Percentiles rank a stretch among this genome's conserved stretches.
Conservation (phyloP, 768 basidiomycete species). For the Auricularia cornea region DNA sequence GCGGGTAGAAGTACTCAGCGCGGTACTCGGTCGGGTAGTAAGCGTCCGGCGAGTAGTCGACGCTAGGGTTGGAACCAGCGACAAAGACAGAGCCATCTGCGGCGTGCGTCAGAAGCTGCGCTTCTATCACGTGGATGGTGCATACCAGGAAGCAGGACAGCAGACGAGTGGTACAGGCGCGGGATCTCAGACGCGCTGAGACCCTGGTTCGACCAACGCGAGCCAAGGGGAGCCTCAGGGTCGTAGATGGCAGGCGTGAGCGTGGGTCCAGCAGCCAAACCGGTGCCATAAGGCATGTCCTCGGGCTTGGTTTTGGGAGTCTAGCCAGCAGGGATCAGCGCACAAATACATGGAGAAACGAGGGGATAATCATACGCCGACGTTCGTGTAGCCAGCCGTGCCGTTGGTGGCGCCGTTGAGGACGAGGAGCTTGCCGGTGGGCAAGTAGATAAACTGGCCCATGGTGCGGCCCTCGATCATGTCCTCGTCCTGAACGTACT, state of each 20-base stretch:
- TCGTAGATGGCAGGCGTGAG: slow-evolving; percentile 79
- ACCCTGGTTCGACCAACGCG: slow-evolving; percentile 64
- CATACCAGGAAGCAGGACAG: slow-evolving; percentile 70
- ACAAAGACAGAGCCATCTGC: slow-evolving; percentile 66
- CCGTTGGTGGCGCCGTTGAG: slow-evolving; percentile 80
- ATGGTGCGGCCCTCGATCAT: slow-evolving; percentile 74
- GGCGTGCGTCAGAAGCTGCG: background rate
- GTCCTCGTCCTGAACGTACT: slow-evolving; percentile 64
- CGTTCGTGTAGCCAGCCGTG: slow-evolving; percentile 76
- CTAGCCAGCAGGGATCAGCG: slow-evolving; percentile 2
- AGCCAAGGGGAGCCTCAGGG: slow-evolving; percentile 60
- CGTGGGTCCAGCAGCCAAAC: slow-evolving; percentile 73
- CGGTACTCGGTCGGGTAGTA: slow-evolving; percentile 70
- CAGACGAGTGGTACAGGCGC: slow-evolving; percentile 86
- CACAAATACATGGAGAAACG: background rate
- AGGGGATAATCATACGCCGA: slow-evolving; percentile 4
- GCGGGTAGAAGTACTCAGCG: slow-evolving; percentile 86
- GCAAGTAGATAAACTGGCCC: slow-evolving; percentile 84
- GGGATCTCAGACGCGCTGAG: slow-evolving; percentile 56
- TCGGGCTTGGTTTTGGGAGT: slow-evolving; percentile 27
- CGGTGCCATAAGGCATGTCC: slow-evolving; percentile 62
- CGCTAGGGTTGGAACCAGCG: slow-evolving; percentile 90
- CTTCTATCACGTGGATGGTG: background rate
- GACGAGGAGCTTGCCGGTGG: slow-evolving; percentile 69
- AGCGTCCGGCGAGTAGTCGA: slow-evolving; percentile 62